These are phyloP conservation scores for Parascedosporium putredinis DNA, from an alignment of 2,329 filamentous ascomycete genomes.

Conservation along the genomic window DNA sequence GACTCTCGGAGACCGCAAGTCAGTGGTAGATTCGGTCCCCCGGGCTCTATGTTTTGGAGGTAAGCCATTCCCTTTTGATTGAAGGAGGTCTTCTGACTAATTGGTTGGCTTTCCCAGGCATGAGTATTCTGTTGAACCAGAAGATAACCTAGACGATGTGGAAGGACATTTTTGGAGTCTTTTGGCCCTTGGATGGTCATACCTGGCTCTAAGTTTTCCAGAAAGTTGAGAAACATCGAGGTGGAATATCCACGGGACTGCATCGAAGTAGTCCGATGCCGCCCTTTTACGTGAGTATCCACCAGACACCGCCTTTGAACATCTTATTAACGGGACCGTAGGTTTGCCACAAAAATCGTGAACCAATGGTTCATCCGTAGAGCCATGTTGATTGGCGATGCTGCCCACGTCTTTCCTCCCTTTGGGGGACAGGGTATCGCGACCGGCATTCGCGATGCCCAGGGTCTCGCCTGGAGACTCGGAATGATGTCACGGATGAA, in stretches of 20 bases:
- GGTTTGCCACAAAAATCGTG: constrained; percentile 4
- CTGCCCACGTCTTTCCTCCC: constrained; percentile 42
- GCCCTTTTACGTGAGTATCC: constrained; percentile 18
- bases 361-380: constrained; percentile 2
- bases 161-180: not conserved
- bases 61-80: not conserved
- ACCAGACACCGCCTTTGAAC: not conserved
- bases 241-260: constrained; percentile 17
- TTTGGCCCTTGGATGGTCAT: constrained; percentile 1
- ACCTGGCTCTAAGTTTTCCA: constrained; percentile 1
- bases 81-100: not conserved
- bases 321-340: not conserved
- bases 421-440: constrained; percentile 29
- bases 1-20: not conserved
- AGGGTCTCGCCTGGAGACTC: constrained; percentile 24
- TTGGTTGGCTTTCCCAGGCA: too few species aligned
- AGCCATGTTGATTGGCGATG: constrained; percentile 33
- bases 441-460: constrained; percentile 23
- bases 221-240: not conserved
- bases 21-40: constrained; percentile 3
- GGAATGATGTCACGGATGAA: not conserved
- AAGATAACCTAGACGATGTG: not conserved
- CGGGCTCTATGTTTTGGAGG: constrained; percentile 3
- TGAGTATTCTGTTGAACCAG: constrained; percentile 3
- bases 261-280: constrained; percentile 31